These are phyloP conservation scores for Thermomucor indicae-seudaticae DNA, from an alignment of 371 early-diverging fungal species.

Conservation along the genomic window DNA sequence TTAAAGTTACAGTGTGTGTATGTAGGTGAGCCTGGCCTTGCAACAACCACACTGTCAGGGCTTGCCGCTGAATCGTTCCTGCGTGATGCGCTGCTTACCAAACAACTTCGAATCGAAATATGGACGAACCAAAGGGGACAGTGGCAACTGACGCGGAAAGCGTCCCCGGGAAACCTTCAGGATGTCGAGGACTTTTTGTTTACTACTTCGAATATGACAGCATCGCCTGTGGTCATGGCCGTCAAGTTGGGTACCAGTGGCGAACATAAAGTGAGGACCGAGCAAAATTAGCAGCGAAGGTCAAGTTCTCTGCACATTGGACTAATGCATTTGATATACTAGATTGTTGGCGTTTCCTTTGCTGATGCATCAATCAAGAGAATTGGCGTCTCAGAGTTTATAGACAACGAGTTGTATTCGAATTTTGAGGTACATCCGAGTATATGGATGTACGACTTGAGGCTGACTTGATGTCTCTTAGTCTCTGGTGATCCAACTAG, in stretches of 20 bases:
- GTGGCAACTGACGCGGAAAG: conserved; percentile 58
- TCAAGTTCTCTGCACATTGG: too few relatives aligned
- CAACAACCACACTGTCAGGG: conserved; percentile 76
- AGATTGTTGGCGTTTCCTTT: conserved; percentile 85
- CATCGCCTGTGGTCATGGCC: conserved; percentile 82
- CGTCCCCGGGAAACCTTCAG: conserved; percentile 92
- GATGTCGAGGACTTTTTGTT: conserved; percentile 89
- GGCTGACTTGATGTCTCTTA: conserved; percentile 11
- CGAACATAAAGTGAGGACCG: conserved; percentile 48
- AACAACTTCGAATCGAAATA: conserved; percentile 80
- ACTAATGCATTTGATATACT: too few relatives aligned
- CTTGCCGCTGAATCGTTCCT: conserved; percentile 73
- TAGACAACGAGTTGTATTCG: conserved; percentile 89
- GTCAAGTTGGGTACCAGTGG: conserved; percentile 54
- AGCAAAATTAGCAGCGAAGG: not conserved
- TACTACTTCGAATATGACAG: conserved; percentile 59
- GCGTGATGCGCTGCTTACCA: conserved; percentile 71
- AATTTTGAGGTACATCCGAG: conserved; percentile 72
- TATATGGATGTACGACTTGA: not conserved
- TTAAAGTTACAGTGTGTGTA: not conserved
- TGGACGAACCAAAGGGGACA: conserved; percentile 59
- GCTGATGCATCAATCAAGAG: conserved; percentile 79
- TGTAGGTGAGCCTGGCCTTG: conserved; percentile 59
- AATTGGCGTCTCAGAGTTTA: conserved; percentile 83
- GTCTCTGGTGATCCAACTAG: conserved; percentile 86